Percentiles rank a stretch among this genome's conserved stretches.
Evolutionary conservation across 352 stramenopile genomes (phyloP).

Genomic region (Pythium apleroticum): DNA sequence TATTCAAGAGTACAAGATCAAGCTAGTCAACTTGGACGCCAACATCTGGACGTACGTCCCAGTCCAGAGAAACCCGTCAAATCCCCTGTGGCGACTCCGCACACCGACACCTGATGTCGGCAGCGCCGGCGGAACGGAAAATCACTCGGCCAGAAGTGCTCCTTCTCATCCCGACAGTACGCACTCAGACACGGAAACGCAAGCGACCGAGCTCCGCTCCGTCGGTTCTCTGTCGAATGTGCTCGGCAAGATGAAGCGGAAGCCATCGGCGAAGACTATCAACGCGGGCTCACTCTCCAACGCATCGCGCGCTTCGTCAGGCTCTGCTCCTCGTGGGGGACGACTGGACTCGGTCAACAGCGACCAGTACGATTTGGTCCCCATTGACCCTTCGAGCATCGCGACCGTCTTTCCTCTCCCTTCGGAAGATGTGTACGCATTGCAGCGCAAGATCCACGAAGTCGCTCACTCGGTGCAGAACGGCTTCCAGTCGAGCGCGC

Average conservation of each 20-base stretch:
- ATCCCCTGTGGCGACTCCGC: constrained; percentile 17
- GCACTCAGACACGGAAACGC: not conserved
- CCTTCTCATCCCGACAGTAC: not conserved
- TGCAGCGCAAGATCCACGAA: constrained; percentile 77
- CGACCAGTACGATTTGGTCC: constrained; percentile 37
- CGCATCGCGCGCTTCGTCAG: not conserved
- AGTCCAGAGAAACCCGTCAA: not conserved
- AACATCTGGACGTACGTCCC: constrained; percentile 73
- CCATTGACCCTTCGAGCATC: constrained; percentile 63
- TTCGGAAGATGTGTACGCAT: constrained; percentile 64
- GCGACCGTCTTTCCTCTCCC: constrained; percentile 77
- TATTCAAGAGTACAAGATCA: constrained; percentile 70
- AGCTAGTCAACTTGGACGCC: constrained; percentile 71
- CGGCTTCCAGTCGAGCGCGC: constrained; percentile 64
- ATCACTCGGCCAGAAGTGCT: constrained; percentile 6
- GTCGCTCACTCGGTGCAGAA: constrained; percentile 70
- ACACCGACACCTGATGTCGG: constrained; percentile 18
- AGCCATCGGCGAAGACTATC: not conserved
- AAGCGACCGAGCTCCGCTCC: constrained; percentile 12
- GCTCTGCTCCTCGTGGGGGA: constrained; percentile 11
- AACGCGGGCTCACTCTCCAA: not conserved
- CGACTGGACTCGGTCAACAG: constrained; percentile 21
- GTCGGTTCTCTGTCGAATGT: constrained; percentile 15
- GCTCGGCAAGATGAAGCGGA: constrained; percentile 26
- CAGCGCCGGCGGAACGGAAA: not conserved